Conservation (phyloP, 2,329 filamentous ascomycete species). For the Aspergillus sp. region DNA sequence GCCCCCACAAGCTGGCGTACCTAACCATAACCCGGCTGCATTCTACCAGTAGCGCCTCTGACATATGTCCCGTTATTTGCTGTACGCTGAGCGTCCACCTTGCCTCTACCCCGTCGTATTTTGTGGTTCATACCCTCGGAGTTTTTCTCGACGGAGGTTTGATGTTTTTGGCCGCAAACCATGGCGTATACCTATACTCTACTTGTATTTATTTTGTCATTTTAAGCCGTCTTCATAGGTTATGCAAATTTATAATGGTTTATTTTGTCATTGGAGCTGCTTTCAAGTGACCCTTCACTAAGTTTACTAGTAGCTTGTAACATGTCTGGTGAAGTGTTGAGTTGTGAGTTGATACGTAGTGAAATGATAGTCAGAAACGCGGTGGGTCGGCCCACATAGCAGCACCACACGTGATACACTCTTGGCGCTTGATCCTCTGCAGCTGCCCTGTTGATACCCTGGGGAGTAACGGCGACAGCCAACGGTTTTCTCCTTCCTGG, state of each 20-base stretch:
- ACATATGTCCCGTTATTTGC: neutral
- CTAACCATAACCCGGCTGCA: slow-evolving; percentile 38
- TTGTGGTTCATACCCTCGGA: neutral
- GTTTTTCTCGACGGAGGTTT: neutral
- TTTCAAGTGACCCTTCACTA: neutral
- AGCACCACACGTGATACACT: neutral
- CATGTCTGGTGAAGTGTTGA: neutral
- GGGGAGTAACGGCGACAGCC: neutral
- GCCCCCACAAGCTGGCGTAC: slow-evolving; percentile 28
- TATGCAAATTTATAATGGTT: neutral
- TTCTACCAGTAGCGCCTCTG: slow-evolving; percentile 35
- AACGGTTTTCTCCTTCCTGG: neutral
- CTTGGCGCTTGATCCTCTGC: slow-evolving; percentile 1
- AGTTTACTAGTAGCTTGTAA: neutral
- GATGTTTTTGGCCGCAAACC: neutral
- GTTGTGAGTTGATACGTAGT: neutral
- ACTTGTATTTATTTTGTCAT: slow-evolving; percentile 4
- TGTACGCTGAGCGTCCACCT: neutral
- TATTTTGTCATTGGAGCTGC: neutral
- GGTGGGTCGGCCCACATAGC: neutral
- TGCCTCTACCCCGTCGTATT: neutral
- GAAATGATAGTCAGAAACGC: neutral
- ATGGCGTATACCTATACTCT: neutral
- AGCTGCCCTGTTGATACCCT: neutral
- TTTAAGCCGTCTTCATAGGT: neutral